Evolutionary conservation across 2,329 filamentous ascomycete genomes (phyloP).

Genomic region (Myriosclerotinia curreyana): DNA sequence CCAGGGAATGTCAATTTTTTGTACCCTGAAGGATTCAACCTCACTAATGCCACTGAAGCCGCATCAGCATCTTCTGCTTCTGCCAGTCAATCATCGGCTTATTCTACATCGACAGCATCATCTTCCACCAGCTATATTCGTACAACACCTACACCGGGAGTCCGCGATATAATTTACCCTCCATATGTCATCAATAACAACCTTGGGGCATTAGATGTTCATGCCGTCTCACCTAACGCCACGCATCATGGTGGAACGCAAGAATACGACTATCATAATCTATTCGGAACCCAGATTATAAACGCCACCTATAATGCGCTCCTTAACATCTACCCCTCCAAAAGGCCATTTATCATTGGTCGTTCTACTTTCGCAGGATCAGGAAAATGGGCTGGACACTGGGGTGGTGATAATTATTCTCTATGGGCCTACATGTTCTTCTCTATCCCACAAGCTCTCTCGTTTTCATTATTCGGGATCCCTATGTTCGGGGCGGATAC

Average conservation of each 20-base stretch:
- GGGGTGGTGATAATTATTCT: conserved; percentile 74
- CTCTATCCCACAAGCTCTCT: conserved; percentile 73
- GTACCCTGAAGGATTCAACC: conserved; percentile 68
- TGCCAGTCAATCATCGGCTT: conserved; percentile 45
- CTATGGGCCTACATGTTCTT: conserved; percentile 72
- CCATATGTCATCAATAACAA: conserved; percentile 75
- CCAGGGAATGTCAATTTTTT: conserved; percentile 55
- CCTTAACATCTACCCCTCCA: conserved; percentile 46
- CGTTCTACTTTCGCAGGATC: conserved; percentile 77
- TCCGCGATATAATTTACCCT: conserved; percentile 67
- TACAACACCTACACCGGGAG: conserved; percentile 59
- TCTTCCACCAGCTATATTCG: conserved; percentile 49
- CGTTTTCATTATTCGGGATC: conserved; percentile 70
- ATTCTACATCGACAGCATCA: conserved; percentile 39
- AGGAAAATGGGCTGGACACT: conserved; percentile 75
- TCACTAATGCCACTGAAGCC: conserved; percentile 66
- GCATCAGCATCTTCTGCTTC: conserved; percentile 55
- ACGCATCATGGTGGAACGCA: conserved; percentile 69
- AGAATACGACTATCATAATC: conserved; percentile 82
- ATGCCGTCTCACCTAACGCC: conserved; percentile 73
- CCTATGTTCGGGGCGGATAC: conserved; percentile 74
- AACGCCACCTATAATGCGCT: conserved; percentile 63
- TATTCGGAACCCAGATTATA: conserved; percentile 72
- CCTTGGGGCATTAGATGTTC: conserved; percentile 67
- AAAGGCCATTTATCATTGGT: conserved; percentile 80